Evolutionary conservation across 495 filamentous ascomycete genomes (phyloP).

Genomic region (Parachaetomium inaequale): DNA sequence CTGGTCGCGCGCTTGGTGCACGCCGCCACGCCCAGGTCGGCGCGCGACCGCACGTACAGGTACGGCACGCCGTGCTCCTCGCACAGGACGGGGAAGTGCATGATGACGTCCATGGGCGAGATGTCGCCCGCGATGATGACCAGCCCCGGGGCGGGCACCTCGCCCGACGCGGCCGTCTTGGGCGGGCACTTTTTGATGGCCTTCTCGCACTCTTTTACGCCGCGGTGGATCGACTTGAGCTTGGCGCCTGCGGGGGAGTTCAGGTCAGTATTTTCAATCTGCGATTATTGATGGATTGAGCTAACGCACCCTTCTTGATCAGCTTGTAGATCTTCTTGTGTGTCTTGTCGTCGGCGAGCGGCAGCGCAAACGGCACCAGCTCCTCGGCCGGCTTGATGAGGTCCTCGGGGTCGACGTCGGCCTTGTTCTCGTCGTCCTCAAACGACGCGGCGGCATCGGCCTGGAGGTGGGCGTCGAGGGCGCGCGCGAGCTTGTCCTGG

Average conservation of each 20-base stretch:
- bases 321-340: conserved; percentile 90
- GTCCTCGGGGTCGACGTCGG: conserved; percentile 32
- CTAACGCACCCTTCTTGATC: conserved; percentile 83
- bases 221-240: conserved; percentile 88
- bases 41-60: conserved; percentile 81
- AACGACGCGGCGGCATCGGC: conserved; percentile 27
- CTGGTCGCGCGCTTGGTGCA: conserved; percentile 93
- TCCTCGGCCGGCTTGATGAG: conserved; percentile 57
- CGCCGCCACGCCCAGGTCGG: conserved; percentile 85
- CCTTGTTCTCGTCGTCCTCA: conserved; percentile 28
- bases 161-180: conserved; percentile 48
- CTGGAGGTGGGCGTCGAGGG: conserved; percentile 34
- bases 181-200: conserved; percentile 82
- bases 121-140: conserved; percentile 95
- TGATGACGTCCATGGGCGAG: conserved; percentile 95
- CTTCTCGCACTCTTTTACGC: conserved; percentile 98
- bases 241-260: conserved; percentile 64
- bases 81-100: conserved; percentile 93
- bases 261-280: neutral
- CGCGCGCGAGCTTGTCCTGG: conserved; percentile 46
- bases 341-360: conserved; percentile 84
- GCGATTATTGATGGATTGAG: too few relatives aligned
- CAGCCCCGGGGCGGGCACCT: conserved; percentile 60
- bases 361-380: conserved; percentile 88
- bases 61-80: conserved; percentile 96